A percentile compares a stretch with the other conserved stretches of the same genome.
These are phyloP conservation scores for Pyrenopolyporus hunteri DNA, from an alignment of 495 filamentous ascomycete genomes.

Conservation along the genomic window DNA sequence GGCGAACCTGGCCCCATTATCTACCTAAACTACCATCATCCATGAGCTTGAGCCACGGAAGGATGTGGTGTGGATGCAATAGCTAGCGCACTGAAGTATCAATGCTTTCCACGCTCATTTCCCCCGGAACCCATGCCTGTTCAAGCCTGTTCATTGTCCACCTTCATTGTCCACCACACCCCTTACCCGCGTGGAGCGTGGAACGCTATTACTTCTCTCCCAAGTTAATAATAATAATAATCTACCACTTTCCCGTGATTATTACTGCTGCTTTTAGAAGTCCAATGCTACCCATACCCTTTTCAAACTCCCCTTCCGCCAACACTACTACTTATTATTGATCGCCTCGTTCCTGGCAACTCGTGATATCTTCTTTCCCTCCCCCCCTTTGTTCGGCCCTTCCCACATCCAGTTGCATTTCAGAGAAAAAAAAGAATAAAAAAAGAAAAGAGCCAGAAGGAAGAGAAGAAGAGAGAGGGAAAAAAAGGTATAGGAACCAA, in stretches of 20 bases:
- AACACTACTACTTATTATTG: constrained; percentile 38
- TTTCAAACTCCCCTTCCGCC: constrained; percentile 23
- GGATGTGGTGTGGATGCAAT: constrained; percentile 43
- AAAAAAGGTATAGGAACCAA: constrained; percentile 1
- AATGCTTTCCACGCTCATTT: constrained; percentile 37
- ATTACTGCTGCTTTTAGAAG: constrained; percentile 38
- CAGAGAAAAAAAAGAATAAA: constrained; percentile 4
- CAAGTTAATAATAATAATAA: constrained; percentile 42
- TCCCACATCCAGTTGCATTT: constrained; percentile 11
- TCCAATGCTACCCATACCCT: constrained; percentile 33
- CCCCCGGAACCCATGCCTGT: constrained; percentile 41
- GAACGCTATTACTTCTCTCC: constrained; percentile 15
- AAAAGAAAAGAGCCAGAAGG: constrained; percentile 1
- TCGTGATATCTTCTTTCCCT: constrained; percentile 38
- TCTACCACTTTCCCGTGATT: constrained; percentile 40
- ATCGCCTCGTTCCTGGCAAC: constrained; percentile 36
- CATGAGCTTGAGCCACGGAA: constrained; percentile 34
- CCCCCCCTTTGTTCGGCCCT: constrained; percentile 33
- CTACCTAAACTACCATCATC: constrained; percentile 9
- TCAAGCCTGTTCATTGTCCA: constrained; percentile 33
- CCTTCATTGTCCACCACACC: too few relatives aligned
- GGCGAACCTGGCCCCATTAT: constrained; percentile 1
- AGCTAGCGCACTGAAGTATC: constrained; percentile 41
- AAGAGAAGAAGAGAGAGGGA: constrained; percentile 5
- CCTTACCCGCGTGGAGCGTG: constrained; percentile 27